These are phyloP conservation scores for Lycium ferocissimum DNA, from an alignment of 257 asterid species.

Conservation along the genomic window DNA sequence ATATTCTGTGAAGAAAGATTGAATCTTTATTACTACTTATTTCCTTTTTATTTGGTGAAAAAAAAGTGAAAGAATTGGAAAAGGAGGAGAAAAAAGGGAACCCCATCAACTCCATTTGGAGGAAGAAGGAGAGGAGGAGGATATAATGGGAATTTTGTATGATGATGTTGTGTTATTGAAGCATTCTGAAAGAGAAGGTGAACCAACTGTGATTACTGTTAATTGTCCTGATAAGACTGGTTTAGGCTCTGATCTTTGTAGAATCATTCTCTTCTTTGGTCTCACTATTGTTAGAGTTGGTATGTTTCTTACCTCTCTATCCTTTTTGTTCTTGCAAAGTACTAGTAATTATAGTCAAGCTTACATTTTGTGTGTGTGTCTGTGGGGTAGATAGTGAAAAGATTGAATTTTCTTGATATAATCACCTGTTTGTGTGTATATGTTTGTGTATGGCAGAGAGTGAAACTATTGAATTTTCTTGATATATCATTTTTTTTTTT, in stretches of 20 bases:
- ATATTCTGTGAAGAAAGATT: not conserved
- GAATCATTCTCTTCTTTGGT: slow-evolving; percentile 84
- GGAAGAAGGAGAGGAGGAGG: slow-evolving; percentile 6
- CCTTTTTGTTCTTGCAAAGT: not conserved
- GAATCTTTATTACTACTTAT: not conserved
- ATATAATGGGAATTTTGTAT: slow-evolving; percentile 60
- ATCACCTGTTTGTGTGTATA: not conserved
- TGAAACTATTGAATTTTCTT: not conserved
- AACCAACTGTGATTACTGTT: slow-evolving; percentile 79
- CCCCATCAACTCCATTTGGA: not conserved
- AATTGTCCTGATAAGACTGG: slow-evolving; percentile 96
- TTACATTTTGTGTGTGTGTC: not conserved
- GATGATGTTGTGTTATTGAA: slow-evolving; percentile 79
- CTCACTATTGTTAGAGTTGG: slow-evolving; percentile 78
- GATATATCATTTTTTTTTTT: not conserved
- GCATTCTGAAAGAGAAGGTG: slow-evolving; percentile 69
- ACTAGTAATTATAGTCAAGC: not conserved
- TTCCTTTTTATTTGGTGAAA: not conserved
- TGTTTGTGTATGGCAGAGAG: not conserved
- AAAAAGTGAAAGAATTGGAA: not conserved
- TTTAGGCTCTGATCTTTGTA: slow-evolving; percentile 87
- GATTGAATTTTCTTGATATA: not conserved
- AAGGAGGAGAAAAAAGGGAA: slow-evolving; percentile 24
- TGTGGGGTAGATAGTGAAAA: not conserved
- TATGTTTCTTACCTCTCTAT: slow-evolving; percentile 31